Evolutionary conservation across 2,329 filamentous ascomycete genomes (phyloP).

Genomic region (Trichoderma harzianum): DNA sequence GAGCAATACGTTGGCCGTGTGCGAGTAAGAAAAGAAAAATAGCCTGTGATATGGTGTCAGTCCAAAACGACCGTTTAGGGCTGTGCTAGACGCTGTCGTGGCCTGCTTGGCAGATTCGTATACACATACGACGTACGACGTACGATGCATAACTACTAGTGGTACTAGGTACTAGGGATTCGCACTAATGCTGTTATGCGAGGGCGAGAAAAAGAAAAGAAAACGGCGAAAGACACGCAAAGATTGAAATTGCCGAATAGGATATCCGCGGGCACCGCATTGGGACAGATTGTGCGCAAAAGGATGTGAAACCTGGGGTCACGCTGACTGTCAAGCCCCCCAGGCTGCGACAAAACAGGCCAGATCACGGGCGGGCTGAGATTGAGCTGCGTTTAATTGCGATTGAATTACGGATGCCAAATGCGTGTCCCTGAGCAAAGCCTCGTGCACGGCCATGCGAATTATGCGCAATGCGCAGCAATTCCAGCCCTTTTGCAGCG

Average conservation of each 20-base stretch:
- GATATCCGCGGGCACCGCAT: slow-evolving; percentile 5
- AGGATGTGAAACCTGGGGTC: slow-evolving; percentile 15
- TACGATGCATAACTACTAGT: neutral
- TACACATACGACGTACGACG: neutral
- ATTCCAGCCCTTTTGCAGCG: neutral
- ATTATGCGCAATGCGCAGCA: neutral
- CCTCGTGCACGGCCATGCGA: neutral
- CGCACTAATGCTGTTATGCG: neutral
- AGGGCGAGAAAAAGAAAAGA: neutral
- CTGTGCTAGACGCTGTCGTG: slow-evolving; percentile 7
- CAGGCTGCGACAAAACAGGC: slow-evolving; percentile 2
- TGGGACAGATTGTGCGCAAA: neutral
- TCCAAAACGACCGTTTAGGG: neutral
- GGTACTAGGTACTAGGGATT: neutral
- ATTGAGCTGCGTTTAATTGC: neutral
- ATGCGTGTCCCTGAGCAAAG: neutral
- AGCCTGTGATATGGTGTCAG: neutral
- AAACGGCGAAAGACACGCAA: neutral
- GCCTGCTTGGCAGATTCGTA: neutral
- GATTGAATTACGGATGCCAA: neutral
- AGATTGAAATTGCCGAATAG: neutral
- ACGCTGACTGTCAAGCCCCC: neutral
- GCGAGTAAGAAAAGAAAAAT: neutral
- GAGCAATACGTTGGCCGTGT: neutral
- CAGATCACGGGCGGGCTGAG: slow-evolving; percentile 14